Evolutionary conservation across 202 grass and related monocot genomes (phyloP).

Genomic region (Schoenoplectus tabernaemontani): DNA sequence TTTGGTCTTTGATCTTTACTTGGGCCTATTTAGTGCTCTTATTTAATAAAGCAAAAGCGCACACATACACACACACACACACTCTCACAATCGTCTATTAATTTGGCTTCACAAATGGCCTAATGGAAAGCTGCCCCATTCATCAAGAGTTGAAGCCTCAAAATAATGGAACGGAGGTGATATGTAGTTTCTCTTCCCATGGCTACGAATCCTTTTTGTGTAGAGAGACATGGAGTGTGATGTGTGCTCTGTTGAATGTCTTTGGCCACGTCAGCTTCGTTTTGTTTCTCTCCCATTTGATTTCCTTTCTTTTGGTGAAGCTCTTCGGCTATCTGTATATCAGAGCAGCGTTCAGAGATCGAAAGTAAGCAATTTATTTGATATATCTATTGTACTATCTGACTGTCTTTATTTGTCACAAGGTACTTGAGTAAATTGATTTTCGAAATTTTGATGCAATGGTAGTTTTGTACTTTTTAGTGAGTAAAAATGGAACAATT

Average conservation of each 20-base stretch:
- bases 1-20: neutral
- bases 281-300: slow-evolving; percentile 50
- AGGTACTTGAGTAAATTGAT: neutral
- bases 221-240: slow-evolving; percentile 15
- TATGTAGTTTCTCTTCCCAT: slow-evolving; percentile 35
- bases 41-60: slow-evolving; percentile 19
- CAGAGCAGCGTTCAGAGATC: neutral
- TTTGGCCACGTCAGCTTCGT: slow-evolving; percentile 32
- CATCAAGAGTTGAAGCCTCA: neutral
- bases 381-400: neutral
- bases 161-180: neutral
- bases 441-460: neutral
- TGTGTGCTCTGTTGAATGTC: slow-evolving; percentile 31
- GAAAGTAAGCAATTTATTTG: slow-evolving; percentile 10
- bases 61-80: neutral
- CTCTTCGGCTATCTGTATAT: slow-evolving; percentile 31
- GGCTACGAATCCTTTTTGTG: slow-evolving; percentile 17
- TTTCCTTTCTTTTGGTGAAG: slow-evolving; percentile 61
- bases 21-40: slow-evolving; percentile 12
- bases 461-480: neutral
- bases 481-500: neutral
- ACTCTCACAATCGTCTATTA: neutral
- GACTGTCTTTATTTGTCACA: neutral
- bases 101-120: slow-evolving; percentile 8
- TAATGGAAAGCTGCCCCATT: slow-evolving; percentile 17